phyloP scores from a whole-genome alignment of 345 rosid species.

The Hibiscus tridactylites region DNA sequence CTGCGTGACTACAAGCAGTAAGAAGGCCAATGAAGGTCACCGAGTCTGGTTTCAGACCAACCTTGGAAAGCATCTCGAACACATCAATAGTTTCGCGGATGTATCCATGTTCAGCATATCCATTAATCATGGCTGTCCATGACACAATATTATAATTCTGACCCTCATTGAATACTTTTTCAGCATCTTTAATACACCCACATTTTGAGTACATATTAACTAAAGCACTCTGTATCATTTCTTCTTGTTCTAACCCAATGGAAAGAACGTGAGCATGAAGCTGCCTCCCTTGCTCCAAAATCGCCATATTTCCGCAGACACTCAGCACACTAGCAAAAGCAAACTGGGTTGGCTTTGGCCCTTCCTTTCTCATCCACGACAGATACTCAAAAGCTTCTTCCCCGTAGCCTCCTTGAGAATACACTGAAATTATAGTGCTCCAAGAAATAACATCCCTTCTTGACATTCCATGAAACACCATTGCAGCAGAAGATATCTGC shows the following conservation, averaged over 20 bases:
- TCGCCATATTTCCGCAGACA: too few species aligned
- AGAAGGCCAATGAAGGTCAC: conserved; percentile 80
- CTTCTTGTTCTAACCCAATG: too few species aligned
- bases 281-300: too few species aligned
- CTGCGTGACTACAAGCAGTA: conserved; percentile 74
- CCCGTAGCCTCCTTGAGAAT: conserved; percentile 60
- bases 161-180: conserved; percentile 47
- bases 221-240: too few species aligned
- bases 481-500: conserved; percentile 38
- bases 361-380: conserved; percentile 60
- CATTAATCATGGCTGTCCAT: conserved; percentile 87
- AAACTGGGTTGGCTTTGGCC: too few species aligned
- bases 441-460: conserved; percentile 69
- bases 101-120: conserved; percentile 83
- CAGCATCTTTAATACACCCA: too few species aligned
- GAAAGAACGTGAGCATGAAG: too few species aligned
- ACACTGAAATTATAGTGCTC: conserved; percentile 75
- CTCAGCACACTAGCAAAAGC: too few species aligned
- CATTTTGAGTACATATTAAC: too few species aligned
- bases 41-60: conserved; percentile 61
- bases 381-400: conserved; percentile 64
- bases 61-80: conserved; percentile 50
- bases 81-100: conserved; percentile 60
- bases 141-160: conserved; percentile 46
- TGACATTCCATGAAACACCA: conserved; percentile 45